phyloP scores from a whole-genome alignment of 2,329 filamentous ascomycete genomes.

The Tolypocladium inflatum region DNA sequence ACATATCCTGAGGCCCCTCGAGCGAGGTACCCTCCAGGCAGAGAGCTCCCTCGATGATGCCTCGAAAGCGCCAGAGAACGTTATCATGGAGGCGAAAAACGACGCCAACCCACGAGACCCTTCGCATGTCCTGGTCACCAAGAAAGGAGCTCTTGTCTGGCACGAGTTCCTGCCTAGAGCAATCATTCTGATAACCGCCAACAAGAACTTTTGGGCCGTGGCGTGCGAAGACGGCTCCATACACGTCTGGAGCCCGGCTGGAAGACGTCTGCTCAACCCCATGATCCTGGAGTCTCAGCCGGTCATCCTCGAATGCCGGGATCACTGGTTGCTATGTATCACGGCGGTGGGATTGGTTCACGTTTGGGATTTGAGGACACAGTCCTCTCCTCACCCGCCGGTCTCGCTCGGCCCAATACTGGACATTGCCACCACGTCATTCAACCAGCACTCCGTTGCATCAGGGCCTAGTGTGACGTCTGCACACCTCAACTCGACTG shows the following conservation, averaged over 20 bases:
- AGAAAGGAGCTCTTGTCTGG: slow-evolving; percentile 76
- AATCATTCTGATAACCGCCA: slow-evolving; percentile 85
- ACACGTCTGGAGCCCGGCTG: slow-evolving; percentile 87
- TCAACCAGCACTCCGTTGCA: slow-evolving; percentile 67
- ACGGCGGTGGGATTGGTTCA: slow-evolving; percentile 82
- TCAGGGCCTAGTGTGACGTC: slow-evolving; percentile 79
- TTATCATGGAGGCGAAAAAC: slow-evolving; percentile 84
- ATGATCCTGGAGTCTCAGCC: slow-evolving; percentile 86
- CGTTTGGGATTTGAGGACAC: slow-evolving; percentile 84
- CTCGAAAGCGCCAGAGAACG: slow-evolving; percentile 54
- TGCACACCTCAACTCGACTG: slow-evolving; percentile 80
- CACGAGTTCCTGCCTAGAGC: slow-evolving; percentile 85
- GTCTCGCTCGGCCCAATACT: slow-evolving; percentile 82
- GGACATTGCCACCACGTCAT: slow-evolving; percentile 71
- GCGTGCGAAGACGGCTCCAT: slow-evolving; percentile 89
- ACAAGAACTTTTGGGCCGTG: slow-evolving; percentile 82
- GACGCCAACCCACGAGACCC: slow-evolving; percentile 70
- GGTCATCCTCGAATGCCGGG: slow-evolving; percentile 84
- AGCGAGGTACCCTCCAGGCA: slow-evolving; percentile 49
- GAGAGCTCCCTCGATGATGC: slow-evolving; percentile 51
- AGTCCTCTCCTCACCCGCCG: slow-evolving; percentile 79
- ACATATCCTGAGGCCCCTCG: slow-evolving; percentile 73
- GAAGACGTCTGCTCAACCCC: slow-evolving; percentile 74
- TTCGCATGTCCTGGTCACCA: slow-evolving; percentile 71
- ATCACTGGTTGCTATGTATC: slow-evolving; percentile 82